Conservation (phyloP, 1,139 yeast species). For the Protomyces gravidus region DNA sequence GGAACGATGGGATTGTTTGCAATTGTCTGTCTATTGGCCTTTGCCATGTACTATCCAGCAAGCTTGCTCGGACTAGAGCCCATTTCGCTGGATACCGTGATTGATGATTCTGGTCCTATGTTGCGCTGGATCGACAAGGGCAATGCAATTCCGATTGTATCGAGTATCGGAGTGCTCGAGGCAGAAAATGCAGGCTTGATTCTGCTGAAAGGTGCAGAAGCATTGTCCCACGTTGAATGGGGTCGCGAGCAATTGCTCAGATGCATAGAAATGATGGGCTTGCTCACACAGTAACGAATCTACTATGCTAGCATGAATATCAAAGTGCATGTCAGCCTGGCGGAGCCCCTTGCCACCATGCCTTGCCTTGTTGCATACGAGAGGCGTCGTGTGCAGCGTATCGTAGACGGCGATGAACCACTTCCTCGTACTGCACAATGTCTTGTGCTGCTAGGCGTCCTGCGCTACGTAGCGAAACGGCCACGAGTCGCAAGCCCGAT, state of each 20-base stretch:
- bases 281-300: no score
- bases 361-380: not conserved
- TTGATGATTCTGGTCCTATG: not conserved
- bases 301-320: no score
- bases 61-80: conserved; percentile 5
- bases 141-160: conserved; percentile 4
- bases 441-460: not conserved
- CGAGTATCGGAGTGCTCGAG: conserved; percentile 11
- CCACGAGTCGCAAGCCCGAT: not conserved
- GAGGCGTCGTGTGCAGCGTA: not conserved
- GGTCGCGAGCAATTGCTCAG: not conserved
- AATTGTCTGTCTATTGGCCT: conserved; percentile 6
- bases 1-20: conserved; percentile 21
- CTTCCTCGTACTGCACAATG: not conserved
- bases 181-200: not conserved
- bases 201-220: not conserved
- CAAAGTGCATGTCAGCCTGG: no score
- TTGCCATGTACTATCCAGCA: conserved; percentile 13
- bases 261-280: not conserved
- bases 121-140: conserved; percentile 14
- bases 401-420: not conserved
- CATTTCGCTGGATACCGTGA: conserved; percentile 10
- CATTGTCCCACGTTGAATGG: not conserved
- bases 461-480: not conserved
- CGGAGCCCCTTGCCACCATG: no score